Percentiles rank a stretch among this genome's conserved stretches.
Conservation (phyloP, 148 eudicot genomes). For the Camellia japonica region DNA sequence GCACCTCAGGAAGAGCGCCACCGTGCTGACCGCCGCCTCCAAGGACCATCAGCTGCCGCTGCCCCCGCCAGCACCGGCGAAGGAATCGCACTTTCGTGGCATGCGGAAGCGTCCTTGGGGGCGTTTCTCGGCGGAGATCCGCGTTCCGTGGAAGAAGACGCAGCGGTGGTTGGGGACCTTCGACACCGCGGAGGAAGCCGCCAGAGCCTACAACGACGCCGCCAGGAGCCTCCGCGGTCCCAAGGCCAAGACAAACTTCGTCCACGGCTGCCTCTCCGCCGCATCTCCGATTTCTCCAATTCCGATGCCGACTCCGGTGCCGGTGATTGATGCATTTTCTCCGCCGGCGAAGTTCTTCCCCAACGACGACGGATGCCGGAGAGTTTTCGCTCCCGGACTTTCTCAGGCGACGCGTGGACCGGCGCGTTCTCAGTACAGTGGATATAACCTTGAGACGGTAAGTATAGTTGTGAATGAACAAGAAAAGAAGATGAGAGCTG, state of each 20-base stretch:
- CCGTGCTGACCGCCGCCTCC: not conserved
- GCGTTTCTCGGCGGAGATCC: conserved; percentile 53
- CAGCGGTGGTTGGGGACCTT: conserved; percentile 53
- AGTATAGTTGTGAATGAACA: conserved; percentile 22
- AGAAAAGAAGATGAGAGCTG: conserved; percentile 7
- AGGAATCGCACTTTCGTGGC: conserved; percentile 27
- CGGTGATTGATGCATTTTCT: not conserved
- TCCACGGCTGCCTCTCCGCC: not conserved
- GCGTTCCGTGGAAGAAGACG: conserved; percentile 46
- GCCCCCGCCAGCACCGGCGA: not conserved
- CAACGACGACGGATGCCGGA: not conserved
- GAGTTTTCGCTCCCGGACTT: not conserved
- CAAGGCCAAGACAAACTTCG: conserved; percentile 42
- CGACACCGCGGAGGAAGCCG: conserved; percentile 48
- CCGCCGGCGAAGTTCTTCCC: not conserved
- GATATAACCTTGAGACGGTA: conserved; percentile 18
- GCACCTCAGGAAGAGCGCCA: not conserved
- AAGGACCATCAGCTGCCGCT: not conserved
- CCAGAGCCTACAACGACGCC: conserved; percentile 45
- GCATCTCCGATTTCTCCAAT: conserved; percentile 1
- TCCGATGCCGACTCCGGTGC: not conserved
- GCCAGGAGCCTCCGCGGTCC: conserved; percentile 44
- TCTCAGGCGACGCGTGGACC: not conserved
- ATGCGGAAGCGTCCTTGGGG: conserved; percentile 51
- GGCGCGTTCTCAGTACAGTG: conserved; percentile 3